These are phyloP conservation scores for Tulasnella sp. DNA, from an alignment of 768 basidiomycete species.

Conservation along the genomic window DNA sequence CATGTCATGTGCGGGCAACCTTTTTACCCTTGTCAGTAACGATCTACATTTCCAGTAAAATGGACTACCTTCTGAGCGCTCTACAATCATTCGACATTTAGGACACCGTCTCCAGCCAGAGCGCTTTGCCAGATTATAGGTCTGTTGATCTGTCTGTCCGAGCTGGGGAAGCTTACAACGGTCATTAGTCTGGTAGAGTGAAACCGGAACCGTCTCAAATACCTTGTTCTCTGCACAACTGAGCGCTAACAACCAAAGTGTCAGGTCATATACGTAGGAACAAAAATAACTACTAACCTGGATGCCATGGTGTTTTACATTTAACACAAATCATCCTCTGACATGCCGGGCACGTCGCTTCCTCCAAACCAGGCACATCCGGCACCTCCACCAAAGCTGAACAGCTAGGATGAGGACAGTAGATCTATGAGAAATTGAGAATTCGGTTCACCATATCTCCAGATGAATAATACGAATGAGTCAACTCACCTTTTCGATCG, in stretches of 20 bases:
- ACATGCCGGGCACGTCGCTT: neutral
- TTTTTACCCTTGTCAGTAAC: too few species aligned
- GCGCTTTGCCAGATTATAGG: neutral
- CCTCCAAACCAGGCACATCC: neutral
- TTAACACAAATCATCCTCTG: neutral
- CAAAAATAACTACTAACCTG: neutral
- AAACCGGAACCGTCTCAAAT: neutral
- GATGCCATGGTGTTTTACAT: neutral
- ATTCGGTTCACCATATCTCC: neutral
- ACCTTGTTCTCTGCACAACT: too few species aligned
- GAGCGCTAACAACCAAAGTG: too few species aligned
- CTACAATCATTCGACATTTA: too few species aligned
- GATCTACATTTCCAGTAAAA: too few species aligned
- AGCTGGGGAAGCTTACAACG: neutral
- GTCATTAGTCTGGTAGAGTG: neutral
- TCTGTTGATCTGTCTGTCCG: neutral
- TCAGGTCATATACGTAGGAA: too few species aligned
- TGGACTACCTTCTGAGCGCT: too few species aligned
- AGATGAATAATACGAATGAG: too few species aligned
- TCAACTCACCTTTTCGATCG: neutral
- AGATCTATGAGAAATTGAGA: neutral
- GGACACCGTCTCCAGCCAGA: too few species aligned
- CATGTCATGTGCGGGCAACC: slow-evolving; percentile 9
- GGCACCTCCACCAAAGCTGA: neutral
- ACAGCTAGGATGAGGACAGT: neutral